These are phyloP conservation scores for Xylaria longipes DNA, from an alignment of 495 filamentous ascomycete genomes.

Conservation along the genomic window DNA sequence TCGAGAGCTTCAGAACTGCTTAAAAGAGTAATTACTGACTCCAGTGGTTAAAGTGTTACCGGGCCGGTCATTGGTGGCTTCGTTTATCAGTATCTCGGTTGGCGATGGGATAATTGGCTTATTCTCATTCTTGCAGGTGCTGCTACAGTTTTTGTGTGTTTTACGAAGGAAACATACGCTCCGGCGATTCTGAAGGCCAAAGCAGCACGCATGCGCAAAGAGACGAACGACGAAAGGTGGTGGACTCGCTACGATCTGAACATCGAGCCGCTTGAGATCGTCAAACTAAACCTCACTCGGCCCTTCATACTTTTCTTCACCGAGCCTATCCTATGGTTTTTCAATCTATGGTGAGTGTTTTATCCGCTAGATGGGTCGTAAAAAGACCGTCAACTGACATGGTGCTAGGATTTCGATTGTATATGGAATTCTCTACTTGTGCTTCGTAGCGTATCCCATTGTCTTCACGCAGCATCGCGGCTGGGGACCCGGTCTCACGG, in stretches of 20 bases:
- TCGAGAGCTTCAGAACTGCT: too few relatives aligned
- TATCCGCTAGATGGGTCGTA: background rate
- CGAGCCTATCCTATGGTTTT: conserved; percentile 87
- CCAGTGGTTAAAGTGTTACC: too few relatives aligned
- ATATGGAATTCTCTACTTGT: conserved; percentile 80
- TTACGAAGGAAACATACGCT: conserved; percentile 78
- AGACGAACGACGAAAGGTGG: conserved; percentile 76
- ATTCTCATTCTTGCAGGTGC: conserved; percentile 71
- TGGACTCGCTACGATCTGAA: conserved; percentile 79
- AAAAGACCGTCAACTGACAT: conserved; percentile 9
- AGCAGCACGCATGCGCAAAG: conserved; percentile 70
- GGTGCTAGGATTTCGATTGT: conserved; percentile 56
- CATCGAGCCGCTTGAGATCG: conserved; percentile 46
- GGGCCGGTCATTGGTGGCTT: conserved; percentile 78
- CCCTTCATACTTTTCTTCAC: conserved; percentile 80
- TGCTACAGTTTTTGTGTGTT: conserved; percentile 56
- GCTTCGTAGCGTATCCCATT: conserved; percentile 84
- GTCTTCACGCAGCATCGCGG: conserved; percentile 75
- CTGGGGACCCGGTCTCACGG: conserved; percentile 74
- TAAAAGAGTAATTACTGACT: too few relatives aligned
- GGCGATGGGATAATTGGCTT: conserved; percentile 90
- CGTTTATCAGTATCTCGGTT: conserved; percentile 76
- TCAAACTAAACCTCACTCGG: conserved; percentile 75
- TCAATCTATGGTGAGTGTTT: conserved; percentile 65
- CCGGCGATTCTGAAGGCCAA: conserved; percentile 74